These are phyloP conservation scores for Malassezia equina DNA, from an alignment of 1,284 basidiomycete species.

Conservation along the genomic window DNA sequence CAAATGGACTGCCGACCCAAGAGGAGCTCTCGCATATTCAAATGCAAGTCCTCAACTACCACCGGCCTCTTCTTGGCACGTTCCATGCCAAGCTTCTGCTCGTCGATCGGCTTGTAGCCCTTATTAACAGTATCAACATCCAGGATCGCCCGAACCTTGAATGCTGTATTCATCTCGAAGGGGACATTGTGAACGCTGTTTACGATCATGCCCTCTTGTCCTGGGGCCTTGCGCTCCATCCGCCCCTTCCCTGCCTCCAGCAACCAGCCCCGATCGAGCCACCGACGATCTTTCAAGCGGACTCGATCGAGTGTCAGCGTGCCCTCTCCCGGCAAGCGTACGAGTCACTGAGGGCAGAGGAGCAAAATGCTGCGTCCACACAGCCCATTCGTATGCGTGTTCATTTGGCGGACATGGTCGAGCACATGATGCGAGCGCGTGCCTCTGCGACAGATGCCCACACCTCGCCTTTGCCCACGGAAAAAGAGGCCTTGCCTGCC, in stretches of 20 bases:
- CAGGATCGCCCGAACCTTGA: slow-evolving; percentile 53
- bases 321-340: slow-evolving; percentile 25
- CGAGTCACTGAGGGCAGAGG: slow-evolving; percentile 28
- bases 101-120: slow-evolving; percentile 62
- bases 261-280: slow-evolving; percentile 42
- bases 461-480: neutral
- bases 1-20: slow-evolving; percentile 37
- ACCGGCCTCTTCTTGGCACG: slow-evolving; percentile 53
- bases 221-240: slow-evolving; percentile 57
- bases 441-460: slow-evolving; percentile 5
- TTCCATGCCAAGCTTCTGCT: slow-evolving; percentile 70
- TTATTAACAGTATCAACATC: slow-evolving; percentile 67
- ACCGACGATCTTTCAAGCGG: slow-evolving; percentile 21
- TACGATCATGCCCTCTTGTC: slow-evolving; percentile 65
- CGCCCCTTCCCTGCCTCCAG: slow-evolving; percentile 55
- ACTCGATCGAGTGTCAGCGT: slow-evolving; percentile 20
- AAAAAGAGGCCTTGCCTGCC: neutral
- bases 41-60: slow-evolving; percentile 46
- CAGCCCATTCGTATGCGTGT: slow-evolving; percentile 21
- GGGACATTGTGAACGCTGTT: slow-evolving; percentile 61
- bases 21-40: slow-evolving; percentile 34
- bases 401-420: slow-evolving; percentile 36
- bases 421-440: slow-evolving; percentile 23
- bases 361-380: slow-evolving; percentile 33
- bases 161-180: slow-evolving; percentile 52